Base-by-base conservation (phyloP, 2,329 filamentous ascomycete genomes). In the Fusarium marasasianum region DNA sequence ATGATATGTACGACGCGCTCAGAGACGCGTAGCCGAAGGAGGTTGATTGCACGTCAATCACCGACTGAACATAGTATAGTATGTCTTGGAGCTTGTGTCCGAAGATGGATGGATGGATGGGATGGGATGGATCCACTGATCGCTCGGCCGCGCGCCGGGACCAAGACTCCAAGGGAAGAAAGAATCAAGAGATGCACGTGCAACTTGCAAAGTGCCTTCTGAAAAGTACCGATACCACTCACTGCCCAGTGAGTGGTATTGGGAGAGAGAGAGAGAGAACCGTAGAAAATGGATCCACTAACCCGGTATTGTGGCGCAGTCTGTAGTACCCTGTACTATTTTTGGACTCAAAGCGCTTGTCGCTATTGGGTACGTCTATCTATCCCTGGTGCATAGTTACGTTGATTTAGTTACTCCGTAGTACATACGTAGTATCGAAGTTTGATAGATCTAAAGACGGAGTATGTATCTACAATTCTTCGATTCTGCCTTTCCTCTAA, bases 161-260 rank as follows among this genome's bases (percentile, higher is more conserved):
- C 63, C 55, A 69, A 64, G 65, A 58, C 62, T 58, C 40, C 14
- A 58, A 40, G 37, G 51, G 43, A 58, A 60, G 41, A 48, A 69
- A 66, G 48, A 71, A 63, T 69, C 50, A 53, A 58, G 48, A 61
- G 33, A 60, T 66, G 76, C 76, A 78, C 66, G 74, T 76, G 69
- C 66, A 61, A 62, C 55, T 20, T 45, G 43, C 40, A 66, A 59
- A 59, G 53, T 53, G 40, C 40, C 47, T 65, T 44, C 41, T 54
- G 29, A 24, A 71, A 68, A 35, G 76, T 78, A 78, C 76, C 59
- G 69, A 73, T 78, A 78, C 76, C 65, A 55, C 41, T 33, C 51
- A 44, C 40, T 54, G 40, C 56, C 48, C 47, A 61, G 56, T 67
- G 62, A 72, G 56, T 67, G 60, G 72, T 78, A 74, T 66, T 66